Evolutionary conservation across 2,329 filamentous ascomycete species (phyloP), one percentile per base, ranked within the genome.

Genomic region (Phoma sp.): DNA sequence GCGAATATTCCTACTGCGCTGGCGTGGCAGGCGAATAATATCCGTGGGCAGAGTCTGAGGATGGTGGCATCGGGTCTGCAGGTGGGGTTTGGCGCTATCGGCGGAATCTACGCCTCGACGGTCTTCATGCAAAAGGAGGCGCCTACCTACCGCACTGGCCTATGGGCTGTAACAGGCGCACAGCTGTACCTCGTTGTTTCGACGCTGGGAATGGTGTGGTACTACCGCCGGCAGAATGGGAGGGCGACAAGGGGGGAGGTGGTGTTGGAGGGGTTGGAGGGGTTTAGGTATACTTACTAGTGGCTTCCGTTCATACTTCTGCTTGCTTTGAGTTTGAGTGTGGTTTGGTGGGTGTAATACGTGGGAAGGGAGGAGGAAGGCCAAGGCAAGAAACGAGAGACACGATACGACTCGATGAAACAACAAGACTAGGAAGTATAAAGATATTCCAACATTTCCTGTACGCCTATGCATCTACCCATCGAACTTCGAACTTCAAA

Each of bases 1-100:
- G 80, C 78, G 0, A 84, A 83, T 65, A 80, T 82, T 1, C 81
- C 82, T 0, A 80, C 80, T 0, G 83, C 82, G 67, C 58, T 84
- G 37, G 78, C 77, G 3, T 84, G 82, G 82, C 81, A 77, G 0
- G 51, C 51, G 11, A 59, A 59, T 26, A 59, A 55, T 14, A 59
- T 59, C 37, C 37, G 55, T 15, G 58, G 58, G 2, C 53, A 59
- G 42, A 49, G 47, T 53, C 36, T 57, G 37, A 48, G 59, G 20
- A 62, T 62, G 57, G 65, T 74, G 5, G 70, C 61, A 10, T 68
- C 61, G 11, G 68, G 62, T 7, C 56, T 71, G 3, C 69, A 74
- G 51, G 63, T 72, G 43, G 59, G 64, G 0, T 72, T 73, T 43
- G 72, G 69, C 7, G 67, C 69, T 3, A 57, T 71, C 11, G 71